A percentile compares a stretch with the other conserved stretches of the same genome.
Conservation (phyloP, 1,139 yeast species). For the Protomyces pachydermus region DNA sequence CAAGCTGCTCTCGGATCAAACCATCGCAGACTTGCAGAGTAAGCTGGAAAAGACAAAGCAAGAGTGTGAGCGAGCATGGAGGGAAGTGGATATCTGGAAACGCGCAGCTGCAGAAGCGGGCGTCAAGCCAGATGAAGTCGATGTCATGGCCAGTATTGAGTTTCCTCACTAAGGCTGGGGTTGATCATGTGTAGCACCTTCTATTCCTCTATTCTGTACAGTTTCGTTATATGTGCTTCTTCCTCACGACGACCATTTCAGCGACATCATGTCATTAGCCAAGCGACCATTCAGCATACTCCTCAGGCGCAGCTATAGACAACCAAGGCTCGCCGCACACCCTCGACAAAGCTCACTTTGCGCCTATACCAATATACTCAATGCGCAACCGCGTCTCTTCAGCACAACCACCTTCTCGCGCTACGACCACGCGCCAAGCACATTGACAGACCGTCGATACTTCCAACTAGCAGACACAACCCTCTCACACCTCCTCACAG, state of each 20-base stretch:
- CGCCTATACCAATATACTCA: no score
- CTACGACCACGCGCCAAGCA: slow-evolving; percentile 15
- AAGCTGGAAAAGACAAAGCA: background rate
- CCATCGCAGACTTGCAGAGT: background rate
- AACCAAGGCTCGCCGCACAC: no score
- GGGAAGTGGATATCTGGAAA: background rate
- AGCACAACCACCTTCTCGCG: background rate
- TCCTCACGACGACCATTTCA: background rate
- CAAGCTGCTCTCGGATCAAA: slow-evolving; percentile 4
- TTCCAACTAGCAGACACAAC: slow-evolving; percentile 19
- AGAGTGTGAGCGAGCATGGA: background rate
- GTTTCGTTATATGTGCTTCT: background rate
- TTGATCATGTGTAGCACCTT: background rate
- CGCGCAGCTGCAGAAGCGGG: background rate
- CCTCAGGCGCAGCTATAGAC: no score
- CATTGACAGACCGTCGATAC: slow-evolving; percentile 16
- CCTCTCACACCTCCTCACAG: slow-evolving; percentile 5
- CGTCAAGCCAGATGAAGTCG: background rate
- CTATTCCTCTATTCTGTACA: background rate
- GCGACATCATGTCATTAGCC: background rate
- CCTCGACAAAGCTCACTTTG: no score
- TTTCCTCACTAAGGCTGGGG: background rate
- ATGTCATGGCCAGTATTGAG: background rate
- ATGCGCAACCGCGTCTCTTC: background rate
- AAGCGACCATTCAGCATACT: no score